Conservation (phyloP, 768 basidiomycete genomes). For the Tricholomella constricta region DNA sequence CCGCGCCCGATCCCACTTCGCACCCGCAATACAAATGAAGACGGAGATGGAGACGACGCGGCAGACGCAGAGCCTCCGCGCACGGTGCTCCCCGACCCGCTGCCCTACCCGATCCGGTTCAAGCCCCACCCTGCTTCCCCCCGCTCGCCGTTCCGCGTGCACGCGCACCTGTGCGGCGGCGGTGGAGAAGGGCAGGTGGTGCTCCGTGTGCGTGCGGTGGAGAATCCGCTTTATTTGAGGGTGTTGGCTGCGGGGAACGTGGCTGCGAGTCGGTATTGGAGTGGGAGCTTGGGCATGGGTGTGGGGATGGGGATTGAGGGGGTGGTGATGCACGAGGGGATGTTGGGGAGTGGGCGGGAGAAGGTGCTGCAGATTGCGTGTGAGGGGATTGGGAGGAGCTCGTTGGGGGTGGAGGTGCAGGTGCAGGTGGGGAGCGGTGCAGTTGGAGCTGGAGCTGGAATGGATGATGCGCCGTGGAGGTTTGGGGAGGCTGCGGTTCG, state of each 20-base stretch:
- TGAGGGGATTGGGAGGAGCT: slow-evolving; percentile 61
- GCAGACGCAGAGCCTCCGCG: slow-evolving; percentile 18
- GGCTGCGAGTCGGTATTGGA: not conserved
- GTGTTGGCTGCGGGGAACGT: slow-evolving; percentile 61
- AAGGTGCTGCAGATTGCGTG: slow-evolving; percentile 59
- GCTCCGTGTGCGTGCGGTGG: slow-evolving; percentile 53
- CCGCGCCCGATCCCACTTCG: slow-evolving; percentile 34
- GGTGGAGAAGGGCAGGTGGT: slow-evolving; percentile 1
- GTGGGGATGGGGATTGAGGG: slow-evolving; percentile 34
- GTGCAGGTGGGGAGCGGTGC: not conserved
- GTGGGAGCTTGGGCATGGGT: too few relatives aligned
- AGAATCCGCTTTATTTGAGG: slow-evolving; percentile 61
- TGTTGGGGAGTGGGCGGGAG: slow-evolving; percentile 57
- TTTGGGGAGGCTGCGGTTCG: too few relatives aligned
- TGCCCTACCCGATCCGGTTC: slow-evolving; percentile 36
- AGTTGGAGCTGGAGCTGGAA: not conserved
- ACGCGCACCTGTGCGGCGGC: slow-evolving; percentile 3
- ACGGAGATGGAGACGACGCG: too few relatives aligned
- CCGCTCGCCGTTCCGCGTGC: slow-evolving; percentile 42
- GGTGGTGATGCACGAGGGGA: slow-evolving; percentile 48
- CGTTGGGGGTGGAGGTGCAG: slow-evolving; percentile 31
- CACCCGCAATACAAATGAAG: slow-evolving; percentile 39
- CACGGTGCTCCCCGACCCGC: slow-evolving; percentile 31
- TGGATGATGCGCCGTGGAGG: not conserved
- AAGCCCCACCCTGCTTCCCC: slow-evolving; percentile 44